Evolutionary conservation across 129 eudicot genomes (phyloP).

Genomic region (Kitagawia praeruptora): DNA sequence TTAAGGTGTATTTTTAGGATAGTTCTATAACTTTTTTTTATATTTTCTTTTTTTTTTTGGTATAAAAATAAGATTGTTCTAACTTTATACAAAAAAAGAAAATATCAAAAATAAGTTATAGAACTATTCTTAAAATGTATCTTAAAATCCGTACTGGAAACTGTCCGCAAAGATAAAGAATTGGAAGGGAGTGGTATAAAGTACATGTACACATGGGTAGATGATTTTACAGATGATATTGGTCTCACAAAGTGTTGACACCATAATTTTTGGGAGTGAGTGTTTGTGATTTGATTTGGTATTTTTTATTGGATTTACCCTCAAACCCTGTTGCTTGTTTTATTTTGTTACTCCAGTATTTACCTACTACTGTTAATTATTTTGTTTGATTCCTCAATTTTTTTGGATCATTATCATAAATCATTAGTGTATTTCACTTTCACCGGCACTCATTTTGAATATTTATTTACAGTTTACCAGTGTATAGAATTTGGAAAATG

Average conservation of each 20-base stretch:
- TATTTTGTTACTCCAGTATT: neutral
- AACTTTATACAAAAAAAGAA: too few relatives aligned
- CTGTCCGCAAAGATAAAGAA: too few relatives aligned
- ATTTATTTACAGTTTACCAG: neutral
- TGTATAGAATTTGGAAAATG: neutral
- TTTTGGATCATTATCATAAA: neutral
- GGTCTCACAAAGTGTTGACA: conserved; percentile 6
- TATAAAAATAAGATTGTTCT: too few relatives aligned
- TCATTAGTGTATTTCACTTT: neutral
- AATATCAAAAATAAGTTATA: too few relatives aligned
- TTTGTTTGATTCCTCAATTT: neutral
- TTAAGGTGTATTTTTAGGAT: too few relatives aligned
- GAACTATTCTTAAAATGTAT: too few relatives aligned
- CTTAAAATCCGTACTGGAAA: too few relatives aligned
- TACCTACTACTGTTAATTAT: neutral
- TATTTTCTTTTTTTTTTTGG: too few relatives aligned
- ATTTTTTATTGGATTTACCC: neutral
- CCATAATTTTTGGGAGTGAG: neutral
- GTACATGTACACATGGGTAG: conserved; percentile 12
- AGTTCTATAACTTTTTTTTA: too few relatives aligned
- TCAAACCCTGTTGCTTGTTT: neutral
- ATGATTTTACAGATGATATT: neutral
- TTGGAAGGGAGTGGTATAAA: too few relatives aligned
- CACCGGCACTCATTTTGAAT: neutral
- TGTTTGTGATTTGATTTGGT: neutral